Evolutionary conservation across 2,329 filamentous ascomycete genomes (phyloP), one percentile per base, ranked within the genome.

Genomic region (Corniculantispora saksenae): DNA sequence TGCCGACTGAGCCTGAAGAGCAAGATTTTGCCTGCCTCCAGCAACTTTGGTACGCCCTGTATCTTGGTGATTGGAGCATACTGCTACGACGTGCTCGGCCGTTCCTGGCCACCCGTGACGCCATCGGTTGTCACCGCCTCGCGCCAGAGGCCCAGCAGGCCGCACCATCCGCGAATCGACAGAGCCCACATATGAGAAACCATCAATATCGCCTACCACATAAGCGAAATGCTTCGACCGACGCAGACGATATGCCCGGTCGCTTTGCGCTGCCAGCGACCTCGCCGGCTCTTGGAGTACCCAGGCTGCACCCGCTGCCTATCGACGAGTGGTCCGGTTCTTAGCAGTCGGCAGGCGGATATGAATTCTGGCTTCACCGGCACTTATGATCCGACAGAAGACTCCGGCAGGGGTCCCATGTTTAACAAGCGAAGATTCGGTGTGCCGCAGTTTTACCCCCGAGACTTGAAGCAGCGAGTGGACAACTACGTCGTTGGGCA

Each of bases 401-500:
- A 87, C 23, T 69, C 73, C n/a, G 82, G 83, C 38, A 81, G 85
- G 10, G 86, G 86, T 3, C 86, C 86, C 47, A 88, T 88, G 82
- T 88, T 87, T 73, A 82, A 76, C 67, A 86, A 86, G 74, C 72
- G 79, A 63, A 83, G 76, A 63, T 85, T 86, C 69, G 87, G 86
- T 62, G 86, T 88, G 19, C 86, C 87, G 2, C 81, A 85, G 60
- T 87, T 89, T 74, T 90, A 89, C 63, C 87, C 87, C 2, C 82
- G 85, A 65, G 84, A 88, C 70, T 83, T 99, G 71, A 97, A 98
- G 82, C 89, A 92, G 73, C 91, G 95, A 72, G 88, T 98, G 38
- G 95, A 99, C 75, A 91, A 95, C 74, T 99, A 96, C 75, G 94
- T 99, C 1, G 94, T 99, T 4, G 95, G 94, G 48, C 95, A 99